Base-by-base conservation (phyloP, 345 rosid genomes). In the Lepidium didymum region DNA sequence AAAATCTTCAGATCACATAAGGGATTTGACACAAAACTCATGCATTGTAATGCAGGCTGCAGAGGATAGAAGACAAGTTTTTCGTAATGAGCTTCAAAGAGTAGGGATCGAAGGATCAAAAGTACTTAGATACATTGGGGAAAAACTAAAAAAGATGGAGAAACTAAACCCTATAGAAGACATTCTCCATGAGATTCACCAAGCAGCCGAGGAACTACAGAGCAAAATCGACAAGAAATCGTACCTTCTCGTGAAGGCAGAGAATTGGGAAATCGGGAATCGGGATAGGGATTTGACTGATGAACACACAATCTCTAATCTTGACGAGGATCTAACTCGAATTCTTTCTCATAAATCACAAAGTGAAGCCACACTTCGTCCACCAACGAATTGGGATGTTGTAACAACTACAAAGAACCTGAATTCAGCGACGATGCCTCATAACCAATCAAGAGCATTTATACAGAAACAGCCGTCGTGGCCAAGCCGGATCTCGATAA, bases 181-280 rank as follows among this genome's bases (percentile, higher is more conserved):
- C 74, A 78, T 86, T 55, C 98, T 89, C 15, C 11, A 58, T 46
- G 79, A 81, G 68, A 81, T 84, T 27, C 92, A 85, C 2, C 84
- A 86, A 65, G 98, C 96, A 62, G 96, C 92, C 0, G 98, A 86
- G 52, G 81, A 83, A 29, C 61, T 92, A 71, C 96, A 86, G 31
- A 69, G 64, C 69, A 89, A 86, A 75, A 81, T 92, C 54, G 98
- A 92, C 81, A 76, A 68, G 36, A 77, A 59, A 31, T 82, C 88
- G 6, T 78, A 81, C 74, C 58, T 81, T 5, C 68, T 81, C 18
- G 82, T 84, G 16, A 80, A 74, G 65, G 78, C 88, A 1, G 62
- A 49, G 33, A 68, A 69, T 2, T 84, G 85, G 88, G 82, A 80
- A 58, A 80, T 80, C 58, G 75, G 82, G 18, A 56, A 44, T 4